Evolutionary conservation across 202 grass and related monocot genomes (phyloP), one percentile per base, ranked within the genome.

Genomic region (Zizania palustris): DNA sequence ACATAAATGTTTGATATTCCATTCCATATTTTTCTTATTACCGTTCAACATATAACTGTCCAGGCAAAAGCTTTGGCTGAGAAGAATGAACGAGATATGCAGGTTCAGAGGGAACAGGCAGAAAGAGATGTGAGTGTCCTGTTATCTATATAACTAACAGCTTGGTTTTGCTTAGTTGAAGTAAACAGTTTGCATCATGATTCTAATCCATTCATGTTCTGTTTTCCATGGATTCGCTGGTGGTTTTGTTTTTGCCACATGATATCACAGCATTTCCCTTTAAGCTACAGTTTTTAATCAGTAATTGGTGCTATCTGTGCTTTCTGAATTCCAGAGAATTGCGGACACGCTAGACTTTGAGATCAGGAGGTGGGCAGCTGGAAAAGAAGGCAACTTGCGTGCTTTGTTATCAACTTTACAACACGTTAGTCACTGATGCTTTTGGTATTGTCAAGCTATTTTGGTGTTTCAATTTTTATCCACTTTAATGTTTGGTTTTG

Each of bases 321-420:
- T 69, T 55, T 79, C 50, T 93, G 60, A 67, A 89, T 82, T 87
- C 57, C 87, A 99, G 96, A 99, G 96, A 79, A 87, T 99, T 55
- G 70, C 67, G 16, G 96, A 86, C 79, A 75, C 78, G 42, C 72
- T 93, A n/a, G 89, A 99, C 83, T 84, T 93, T 36, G 96, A 99
- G 83, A 91, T 99, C 74, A 99, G 88, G 81, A 85, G 96, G 46
- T 99, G 96, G 96, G 82, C 96, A 81, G 89, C 92, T 79, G 91
- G 96, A 65, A 99, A 96, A 89, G 96, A 99, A 82, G 83, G 87
- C 83, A 99, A 99, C 75, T 81, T 99, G 69, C 96, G 96, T 80
- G 85, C 96, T 60, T 84, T 99, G 76, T 65, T 99, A 60, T 92
- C 92, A 81, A 93, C 89, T 77, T 85, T 96, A 83, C 96, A 99